Conservation (phyloP, 208 protist genomes). For the Porcisia hertigi region DNA sequence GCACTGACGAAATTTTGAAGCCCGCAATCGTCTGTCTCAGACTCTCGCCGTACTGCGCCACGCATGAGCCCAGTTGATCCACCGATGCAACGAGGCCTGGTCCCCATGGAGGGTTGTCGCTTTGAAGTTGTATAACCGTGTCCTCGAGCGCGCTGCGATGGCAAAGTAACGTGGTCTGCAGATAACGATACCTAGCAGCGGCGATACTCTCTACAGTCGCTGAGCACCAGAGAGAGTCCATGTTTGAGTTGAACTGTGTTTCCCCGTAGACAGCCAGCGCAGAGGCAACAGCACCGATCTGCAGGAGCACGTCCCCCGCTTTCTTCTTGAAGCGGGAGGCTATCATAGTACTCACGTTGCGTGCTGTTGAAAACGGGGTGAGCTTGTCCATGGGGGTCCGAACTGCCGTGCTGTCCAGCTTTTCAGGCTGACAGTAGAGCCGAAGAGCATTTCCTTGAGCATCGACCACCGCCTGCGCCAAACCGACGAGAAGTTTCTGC, state of each 20-base stretch:
- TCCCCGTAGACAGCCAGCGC: slow-evolving; percentile 62
- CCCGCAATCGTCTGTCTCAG: slow-evolving; percentile 28
- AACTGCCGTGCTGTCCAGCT: slow-evolving; percentile 25
- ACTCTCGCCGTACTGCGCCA: slow-evolving; percentile 28
- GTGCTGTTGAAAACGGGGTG: slow-evolving; percentile 12
- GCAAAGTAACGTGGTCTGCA: slow-evolving; percentile 36
- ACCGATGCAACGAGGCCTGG: slow-evolving; percentile 16
- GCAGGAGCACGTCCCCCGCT: slow-evolving; percentile 64
- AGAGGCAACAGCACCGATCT: slow-evolving; percentile 59
- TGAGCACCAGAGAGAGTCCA: slow-evolving; percentile 72
- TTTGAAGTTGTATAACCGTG: slow-evolving; percentile 61
- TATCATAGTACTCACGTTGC: slow-evolving; percentile 13
- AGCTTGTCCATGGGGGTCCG: slow-evolving; percentile 41
- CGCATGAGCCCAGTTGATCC: slow-evolving; percentile 26
- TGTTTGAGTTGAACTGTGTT: slow-evolving; percentile 58
- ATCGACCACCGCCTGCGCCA: slow-evolving; percentile 38
- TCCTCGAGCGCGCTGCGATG: slow-evolving; percentile 23
- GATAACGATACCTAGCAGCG: slow-evolving; percentile 69
- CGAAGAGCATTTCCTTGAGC: slow-evolving; percentile 22
- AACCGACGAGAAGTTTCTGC: slow-evolving; percentile 32
- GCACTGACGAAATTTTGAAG: slow-evolving; percentile 39
- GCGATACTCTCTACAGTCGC: slow-evolving; percentile 83
- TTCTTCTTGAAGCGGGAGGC: slow-evolving; percentile 56
- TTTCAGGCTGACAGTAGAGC: slow-evolving; percentile 26
- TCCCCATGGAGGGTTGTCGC: slow-evolving; percentile 43